Percentiles rank a stretch among this genome's conserved stretches.
Evolutionary conservation across 23 red algal species (phyloP).

Genomic region (Cyanidioschyzon merolae): DNA sequence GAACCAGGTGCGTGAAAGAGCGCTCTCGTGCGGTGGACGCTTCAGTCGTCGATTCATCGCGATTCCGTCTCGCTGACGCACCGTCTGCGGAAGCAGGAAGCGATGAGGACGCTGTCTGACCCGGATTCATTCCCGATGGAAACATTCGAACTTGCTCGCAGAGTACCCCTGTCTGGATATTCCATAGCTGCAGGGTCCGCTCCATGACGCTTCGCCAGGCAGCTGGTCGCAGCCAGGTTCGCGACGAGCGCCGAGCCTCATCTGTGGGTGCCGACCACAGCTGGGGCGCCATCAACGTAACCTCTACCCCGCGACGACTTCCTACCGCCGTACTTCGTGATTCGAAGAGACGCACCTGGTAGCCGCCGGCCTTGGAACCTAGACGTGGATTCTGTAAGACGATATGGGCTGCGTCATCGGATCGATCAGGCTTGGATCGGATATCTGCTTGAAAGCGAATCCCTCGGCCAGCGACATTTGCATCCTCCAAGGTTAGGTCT

Average conservation of each 20-base stretch:
- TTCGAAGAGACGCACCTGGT: conserved; percentile 1
- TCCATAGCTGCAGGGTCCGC: background rate
- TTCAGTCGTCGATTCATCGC: background rate
- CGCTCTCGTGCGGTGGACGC: background rate
- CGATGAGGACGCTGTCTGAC: background rate
- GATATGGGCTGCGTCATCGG: background rate
- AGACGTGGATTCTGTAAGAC: conserved; percentile 20
- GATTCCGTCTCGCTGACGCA: background rate
- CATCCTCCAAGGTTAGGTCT: conserved; percentile 23
- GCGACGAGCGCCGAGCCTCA: background rate
- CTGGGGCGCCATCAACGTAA: background rate
- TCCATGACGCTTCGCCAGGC: background rate
- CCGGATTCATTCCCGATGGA: too few relatives aligned
- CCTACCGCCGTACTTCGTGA: background rate
- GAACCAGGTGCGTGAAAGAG: conserved; percentile 1
- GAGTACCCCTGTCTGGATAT: background rate
- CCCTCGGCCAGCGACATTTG: conserved; percentile 13
- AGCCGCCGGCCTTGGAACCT: background rate
- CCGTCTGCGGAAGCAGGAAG: background rate
- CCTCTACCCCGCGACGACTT: background rate
- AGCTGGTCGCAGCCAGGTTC: background rate
- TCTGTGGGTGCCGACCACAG: background rate
- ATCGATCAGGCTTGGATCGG: conserved; percentile 2
- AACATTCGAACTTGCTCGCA: conserved; percentile 12
- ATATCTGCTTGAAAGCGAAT: background rate